phyloP scores from a whole-genome alignment of 352 stramenopile genomes.

The Globisporangium sylvaticum region DNA sequence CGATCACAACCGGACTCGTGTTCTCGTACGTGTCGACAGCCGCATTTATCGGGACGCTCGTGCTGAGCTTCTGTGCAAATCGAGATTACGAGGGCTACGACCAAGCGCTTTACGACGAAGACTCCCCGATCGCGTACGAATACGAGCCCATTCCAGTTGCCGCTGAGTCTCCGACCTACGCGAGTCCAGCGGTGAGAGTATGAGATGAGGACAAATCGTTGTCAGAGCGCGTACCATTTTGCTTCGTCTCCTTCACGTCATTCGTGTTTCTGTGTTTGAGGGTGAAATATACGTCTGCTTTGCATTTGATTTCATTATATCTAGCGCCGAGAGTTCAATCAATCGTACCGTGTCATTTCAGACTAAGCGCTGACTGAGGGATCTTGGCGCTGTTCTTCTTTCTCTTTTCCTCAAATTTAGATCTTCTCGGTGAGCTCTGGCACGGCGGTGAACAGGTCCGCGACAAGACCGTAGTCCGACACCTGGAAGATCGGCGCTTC shows the following conservation, averaged over 20 bases:
- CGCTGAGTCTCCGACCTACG: background rate
- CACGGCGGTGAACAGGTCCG: conserved; percentile 96
- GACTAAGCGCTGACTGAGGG: background rate
- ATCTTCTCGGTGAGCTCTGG: conserved; percentile 98
- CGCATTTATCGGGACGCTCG: conserved; percentile 9
- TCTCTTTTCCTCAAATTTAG: conserved; percentile 38
- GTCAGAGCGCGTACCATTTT: background rate
- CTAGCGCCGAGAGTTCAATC: background rate
- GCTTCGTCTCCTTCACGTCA: background rate
- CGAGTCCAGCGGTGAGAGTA: conserved; percentile 5
- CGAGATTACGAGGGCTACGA: conserved; percentile 12
- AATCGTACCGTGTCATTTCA: background rate
- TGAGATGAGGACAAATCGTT: background rate
- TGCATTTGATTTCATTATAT: conserved; percentile 10
- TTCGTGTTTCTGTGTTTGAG: background rate
- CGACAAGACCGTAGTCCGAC: conserved; percentile 98
- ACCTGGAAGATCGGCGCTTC: conserved; percentile 99
- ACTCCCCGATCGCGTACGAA: conserved; percentile 16
- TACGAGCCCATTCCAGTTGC: conserved; percentile 14
- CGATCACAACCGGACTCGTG: conserved; percentile 1
- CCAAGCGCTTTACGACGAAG: conserved; percentile 12
- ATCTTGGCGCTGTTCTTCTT: background rate
- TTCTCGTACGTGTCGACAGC: conserved; percentile 11
- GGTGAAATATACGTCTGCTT: conserved; percentile 8
- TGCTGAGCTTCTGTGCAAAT: conserved; percentile 9